These are phyloP conservation scores for Heterobasidion annosum DNA, from an alignment of 1,284 basidiomycete genomes.

Conservation along the genomic window DNA sequence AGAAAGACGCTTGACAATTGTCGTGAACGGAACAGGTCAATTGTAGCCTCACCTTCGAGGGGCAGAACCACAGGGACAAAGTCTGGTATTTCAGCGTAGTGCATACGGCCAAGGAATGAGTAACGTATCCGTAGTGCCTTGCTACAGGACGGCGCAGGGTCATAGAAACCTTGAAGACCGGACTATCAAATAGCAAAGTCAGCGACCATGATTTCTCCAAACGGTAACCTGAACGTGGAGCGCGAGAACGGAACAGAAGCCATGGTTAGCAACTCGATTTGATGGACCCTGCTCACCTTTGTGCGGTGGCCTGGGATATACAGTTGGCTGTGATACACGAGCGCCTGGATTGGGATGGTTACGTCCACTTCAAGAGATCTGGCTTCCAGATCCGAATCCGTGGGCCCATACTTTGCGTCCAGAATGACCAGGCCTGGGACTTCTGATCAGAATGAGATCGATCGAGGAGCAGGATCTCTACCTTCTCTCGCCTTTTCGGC, in stretches of 20 bases:
- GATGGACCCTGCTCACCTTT: conserved; percentile 33
- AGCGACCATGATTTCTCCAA: not conserved
- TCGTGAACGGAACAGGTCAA: not conserved
- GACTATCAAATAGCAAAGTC: conserved; percentile 28
- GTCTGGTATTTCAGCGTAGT: conserved; percentile 75
- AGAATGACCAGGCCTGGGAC: conserved; percentile 66
- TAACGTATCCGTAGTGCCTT: conserved; percentile 72
- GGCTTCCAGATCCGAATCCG: conserved; percentile 39
- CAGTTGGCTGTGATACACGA: conserved; percentile 74
- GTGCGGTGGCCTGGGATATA: conserved; percentile 68
- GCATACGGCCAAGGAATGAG: conserved; percentile 63
- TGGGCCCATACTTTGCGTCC: conserved; percentile 61
- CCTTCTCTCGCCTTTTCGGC: conserved; percentile 25
- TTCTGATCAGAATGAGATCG: not conserved
- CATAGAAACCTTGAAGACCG: conserved; percentile 67
- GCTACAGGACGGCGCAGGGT: conserved; percentile 58
- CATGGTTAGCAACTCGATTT: conserved; percentile 1
- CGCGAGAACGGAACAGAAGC: not conserved
- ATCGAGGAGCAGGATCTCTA: conserved; percentile 2
- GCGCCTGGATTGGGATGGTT: conserved; percentile 72
- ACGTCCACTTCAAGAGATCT: conserved; percentile 63
- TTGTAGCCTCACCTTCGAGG: conserved; percentile 44
- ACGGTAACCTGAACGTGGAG: not conserved
- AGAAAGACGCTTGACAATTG: not conserved
- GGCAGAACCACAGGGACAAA: conserved; percentile 65